Base-by-base conservation (phyloP, 805 yeast genomes). In the Suhomyces prunicola region DNA sequence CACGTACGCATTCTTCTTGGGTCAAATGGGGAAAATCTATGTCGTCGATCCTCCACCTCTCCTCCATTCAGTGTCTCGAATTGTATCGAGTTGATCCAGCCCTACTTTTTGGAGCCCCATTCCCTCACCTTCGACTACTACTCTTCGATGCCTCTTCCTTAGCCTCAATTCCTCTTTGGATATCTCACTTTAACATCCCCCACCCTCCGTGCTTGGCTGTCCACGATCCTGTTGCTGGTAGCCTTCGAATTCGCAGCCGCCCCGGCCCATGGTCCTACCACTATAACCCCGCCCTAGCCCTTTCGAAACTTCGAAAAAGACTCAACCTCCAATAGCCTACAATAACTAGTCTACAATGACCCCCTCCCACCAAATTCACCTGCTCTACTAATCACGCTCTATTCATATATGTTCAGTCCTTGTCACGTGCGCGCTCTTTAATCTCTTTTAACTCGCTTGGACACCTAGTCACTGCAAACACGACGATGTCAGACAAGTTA, bases 401-500 rank as follows among this genome's bases (percentile, higher is more conserved):
- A 29, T 9, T 8, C 31, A 10, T 29, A 19, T 19, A 19, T 19
- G 19, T 19, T 3, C 3, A 19, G 2, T 19, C 3, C 3, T 19
- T 19, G 19, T 19, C 26, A 24, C 27, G 27, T 26, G 27, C 27
- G 26, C 26, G 19, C 19, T 19, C 19, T 19, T 19, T 2, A 3
- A n/a, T n/a, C n/a, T 19, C 19, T 19, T 19, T 19, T 19, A 19
- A 19, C 19, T 19, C 19, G 19, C 19, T 19, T 19, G 2, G 19
- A 19, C 19, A 19, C 19, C 19, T 19, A 19, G 26, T 24, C n/a
- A 7, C 26, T 24, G 1, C 1, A 3, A 5, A 3, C 8, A 8
- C 6, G 8, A 36, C 40, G 7, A 52, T 52, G 55, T 49, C 55
- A n/a, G 57, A 48, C 52, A 85, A 84, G 62, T 68, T 87, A 23